Percentiles rank a stretch among this genome's conserved stretches.
Evolutionary conservation across 768 basidiomycete genomes (phyloP).

Genomic region (Lentinula guzmanii): DNA sequence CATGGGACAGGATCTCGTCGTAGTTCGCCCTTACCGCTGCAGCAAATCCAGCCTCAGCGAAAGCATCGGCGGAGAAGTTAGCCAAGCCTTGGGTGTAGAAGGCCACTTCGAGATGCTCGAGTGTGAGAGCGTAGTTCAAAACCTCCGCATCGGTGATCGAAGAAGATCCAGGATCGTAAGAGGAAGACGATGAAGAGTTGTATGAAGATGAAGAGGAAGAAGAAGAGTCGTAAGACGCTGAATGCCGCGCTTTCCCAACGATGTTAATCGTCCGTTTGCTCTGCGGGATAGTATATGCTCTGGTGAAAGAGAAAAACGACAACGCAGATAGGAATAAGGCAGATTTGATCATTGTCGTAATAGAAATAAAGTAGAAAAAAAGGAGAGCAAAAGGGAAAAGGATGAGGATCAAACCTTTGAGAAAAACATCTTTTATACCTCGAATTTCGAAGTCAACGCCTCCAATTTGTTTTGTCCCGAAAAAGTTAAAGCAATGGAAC

Average conservation of each 20-base stretch:
- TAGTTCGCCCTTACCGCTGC: conserved; percentile 45
- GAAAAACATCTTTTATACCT: neutral
- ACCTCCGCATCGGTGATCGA: conserved; percentile 13
- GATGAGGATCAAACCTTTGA: neutral
- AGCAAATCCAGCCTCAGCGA: conserved; percentile 42
- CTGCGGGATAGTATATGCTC: neutral
- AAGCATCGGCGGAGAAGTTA: conserved; percentile 40
- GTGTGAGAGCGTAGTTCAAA: conserved; percentile 42
- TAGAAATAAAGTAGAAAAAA: conserved; percentile 25
- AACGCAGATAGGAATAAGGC: conserved; percentile 20
- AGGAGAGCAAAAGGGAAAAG: neutral
- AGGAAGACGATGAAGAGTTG: conserved; percentile 14
- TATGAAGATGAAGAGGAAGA: conserved; percentile 11
- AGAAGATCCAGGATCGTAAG: conserved; percentile 49
- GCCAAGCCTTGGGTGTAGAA: conserved; percentile 41
- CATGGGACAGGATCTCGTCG: conserved; percentile 48
- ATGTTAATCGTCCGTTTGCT: neutral
- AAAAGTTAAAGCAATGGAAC: too few relatives aligned
- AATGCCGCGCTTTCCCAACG: neutral
- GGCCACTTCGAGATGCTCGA: conserved; percentile 41
- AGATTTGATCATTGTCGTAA: conserved; percentile 32
- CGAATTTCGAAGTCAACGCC: neutral
- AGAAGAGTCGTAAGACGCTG: conserved; percentile 1
- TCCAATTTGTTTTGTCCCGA: too few relatives aligned
- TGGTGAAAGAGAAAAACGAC: conserved; percentile 8